Conservation (phyloP, 2,329 filamentous ascomycete species). For the Leptographium procerum region DNA sequence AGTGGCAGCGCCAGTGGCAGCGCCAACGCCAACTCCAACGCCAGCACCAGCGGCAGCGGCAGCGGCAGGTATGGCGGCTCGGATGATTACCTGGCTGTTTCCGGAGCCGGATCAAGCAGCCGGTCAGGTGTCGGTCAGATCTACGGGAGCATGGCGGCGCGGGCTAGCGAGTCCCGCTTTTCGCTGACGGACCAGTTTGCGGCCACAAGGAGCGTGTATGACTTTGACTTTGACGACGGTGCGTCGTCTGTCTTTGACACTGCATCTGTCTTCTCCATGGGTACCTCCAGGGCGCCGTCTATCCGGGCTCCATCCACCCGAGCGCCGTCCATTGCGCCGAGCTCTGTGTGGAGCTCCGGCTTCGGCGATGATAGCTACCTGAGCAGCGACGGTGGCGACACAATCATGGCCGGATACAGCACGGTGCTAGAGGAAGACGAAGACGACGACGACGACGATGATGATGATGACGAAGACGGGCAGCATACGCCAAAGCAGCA, state of each 20-base stretch:
- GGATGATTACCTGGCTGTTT: background rate
- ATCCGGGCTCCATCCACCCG: conserved; percentile 12
- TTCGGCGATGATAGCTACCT: background rate
- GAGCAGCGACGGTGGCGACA: conserved; percentile 1
- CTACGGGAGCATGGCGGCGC: conserved; percentile 14
- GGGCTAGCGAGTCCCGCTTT: conserved; percentile 29
- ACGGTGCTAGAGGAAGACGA: conserved; percentile 12
- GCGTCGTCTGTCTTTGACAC: conserved; percentile 29
- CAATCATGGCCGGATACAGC: conserved; percentile 10
- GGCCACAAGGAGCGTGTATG: conserved; percentile 32
- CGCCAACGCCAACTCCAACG: no score
- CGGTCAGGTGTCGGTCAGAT: background rate
- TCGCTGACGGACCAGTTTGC: conserved; percentile 38
- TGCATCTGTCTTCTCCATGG: conserved; percentile 10
- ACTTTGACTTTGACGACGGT: conserved; percentile 34
- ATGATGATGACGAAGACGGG: background rate
- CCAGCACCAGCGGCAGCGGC: background rate
- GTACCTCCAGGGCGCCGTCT: conserved; percentile 10
- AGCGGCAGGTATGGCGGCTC: background rate
- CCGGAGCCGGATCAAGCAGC: background rate
- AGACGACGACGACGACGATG: conserved; percentile 12
- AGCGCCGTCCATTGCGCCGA: conserved; percentile 13
- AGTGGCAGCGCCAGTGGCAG: background rate
- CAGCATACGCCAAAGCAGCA: background rate
- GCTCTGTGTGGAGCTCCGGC: background rate